These are phyloP conservation scores for Lactarius quietus DNA, from an alignment of 768 basidiomycete species.

Conservation along the genomic window DNA sequence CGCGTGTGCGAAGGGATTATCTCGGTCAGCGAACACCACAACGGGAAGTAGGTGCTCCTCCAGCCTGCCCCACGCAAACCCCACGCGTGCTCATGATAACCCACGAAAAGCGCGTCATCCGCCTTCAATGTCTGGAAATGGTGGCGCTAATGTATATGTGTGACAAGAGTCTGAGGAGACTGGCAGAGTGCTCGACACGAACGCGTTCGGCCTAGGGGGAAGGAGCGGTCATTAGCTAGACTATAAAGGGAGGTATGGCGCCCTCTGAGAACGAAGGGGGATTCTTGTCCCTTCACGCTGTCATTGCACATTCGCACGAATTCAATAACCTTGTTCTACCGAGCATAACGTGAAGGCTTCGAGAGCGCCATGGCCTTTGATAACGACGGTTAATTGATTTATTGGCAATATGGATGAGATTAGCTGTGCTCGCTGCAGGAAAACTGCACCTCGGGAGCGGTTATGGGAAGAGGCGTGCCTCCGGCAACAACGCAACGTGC, in stretches of 20 bases:
- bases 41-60: slow-evolving; percentile 1
- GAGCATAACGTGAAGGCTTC: slow-evolving; percentile 5
- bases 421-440: slow-evolving; percentile 7
- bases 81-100: slow-evolving; percentile 20
- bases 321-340: slow-evolving; percentile 15
- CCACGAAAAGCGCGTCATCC: slow-evolving; percentile 18
- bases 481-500: slow-evolving; percentile 19
- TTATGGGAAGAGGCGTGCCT: neutral
- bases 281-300: slow-evolving; percentile 9
- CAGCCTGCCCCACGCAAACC: slow-evolving; percentile 16
- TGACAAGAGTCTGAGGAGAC: slow-evolving; percentile 4
- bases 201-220: slow-evolving; percentile 7
- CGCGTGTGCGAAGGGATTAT: slow-evolving; percentile 9
- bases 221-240: slow-evolving; percentile 20
- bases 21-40: neutral
- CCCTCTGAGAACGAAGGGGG: slow-evolving; percentile 3
- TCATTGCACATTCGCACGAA: slow-evolving; percentile 1
- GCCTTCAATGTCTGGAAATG: neutral
- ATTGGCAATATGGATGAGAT: slow-evolving; percentile 4
- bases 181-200: neutral
- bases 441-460: slow-evolving; percentile 8
- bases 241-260: slow-evolving; percentile 9
- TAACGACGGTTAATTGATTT: slow-evolving; percentile 8
- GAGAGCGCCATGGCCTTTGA: slow-evolving; percentile 4
- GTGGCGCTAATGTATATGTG: slow-evolving; percentile 10